These are phyloP conservation scores for Penicillium taxi DNA, from an alignment of 495 filamentous ascomycete species.

Conservation along the genomic window DNA sequence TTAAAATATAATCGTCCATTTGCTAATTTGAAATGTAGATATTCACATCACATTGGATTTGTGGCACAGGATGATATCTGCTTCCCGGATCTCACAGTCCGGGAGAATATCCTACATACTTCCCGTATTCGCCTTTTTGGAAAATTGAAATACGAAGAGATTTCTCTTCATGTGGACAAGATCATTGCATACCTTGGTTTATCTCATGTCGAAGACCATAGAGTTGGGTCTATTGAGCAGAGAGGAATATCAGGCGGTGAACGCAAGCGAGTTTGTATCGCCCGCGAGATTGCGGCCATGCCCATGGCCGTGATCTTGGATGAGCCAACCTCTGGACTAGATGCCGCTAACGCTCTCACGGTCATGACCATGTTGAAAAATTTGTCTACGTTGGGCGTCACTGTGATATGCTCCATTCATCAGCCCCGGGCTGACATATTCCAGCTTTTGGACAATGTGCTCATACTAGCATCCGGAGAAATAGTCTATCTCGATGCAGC, in stretches of 20 bases:
- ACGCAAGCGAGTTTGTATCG: conserved; percentile 45
- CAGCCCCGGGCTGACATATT: conserved; percentile 71
- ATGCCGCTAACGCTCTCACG: conserved; percentile 64
- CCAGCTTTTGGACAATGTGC: conserved; percentile 65
- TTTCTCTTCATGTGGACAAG: not conserved
- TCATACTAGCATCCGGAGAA: conserved; percentile 60
- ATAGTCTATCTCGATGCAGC: not conserved
- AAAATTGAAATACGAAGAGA: not conserved
- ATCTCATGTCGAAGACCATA: conserved; percentile 55
- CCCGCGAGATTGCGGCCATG: conserved; percentile 51
- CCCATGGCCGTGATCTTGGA: conserved; percentile 63
- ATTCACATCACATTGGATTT: conserved; percentile 36
- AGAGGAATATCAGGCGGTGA: conserved; percentile 72
- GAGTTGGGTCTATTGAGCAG: conserved; percentile 63
- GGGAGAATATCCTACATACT: conserved; percentile 45
- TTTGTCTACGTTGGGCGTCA: conserved; percentile 60
- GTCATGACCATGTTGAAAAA: conserved; percentile 52
- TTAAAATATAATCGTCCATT: not conserved
- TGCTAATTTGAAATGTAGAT: not conserved
- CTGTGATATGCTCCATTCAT: conserved; percentile 64
- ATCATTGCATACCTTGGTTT: not conserved
- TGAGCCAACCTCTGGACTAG: conserved; percentile 69
- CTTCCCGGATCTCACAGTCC: conserved; percentile 43
- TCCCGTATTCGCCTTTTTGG: conserved; percentile 33
- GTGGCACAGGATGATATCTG: conserved; percentile 48